A percentile compares a stretch with the other conserved stretches of the same genome.
Evolutionary conservation across 2,329 filamentous ascomycete genomes (phyloP).

Genomic region (Nectriaceae sp.): DNA sequence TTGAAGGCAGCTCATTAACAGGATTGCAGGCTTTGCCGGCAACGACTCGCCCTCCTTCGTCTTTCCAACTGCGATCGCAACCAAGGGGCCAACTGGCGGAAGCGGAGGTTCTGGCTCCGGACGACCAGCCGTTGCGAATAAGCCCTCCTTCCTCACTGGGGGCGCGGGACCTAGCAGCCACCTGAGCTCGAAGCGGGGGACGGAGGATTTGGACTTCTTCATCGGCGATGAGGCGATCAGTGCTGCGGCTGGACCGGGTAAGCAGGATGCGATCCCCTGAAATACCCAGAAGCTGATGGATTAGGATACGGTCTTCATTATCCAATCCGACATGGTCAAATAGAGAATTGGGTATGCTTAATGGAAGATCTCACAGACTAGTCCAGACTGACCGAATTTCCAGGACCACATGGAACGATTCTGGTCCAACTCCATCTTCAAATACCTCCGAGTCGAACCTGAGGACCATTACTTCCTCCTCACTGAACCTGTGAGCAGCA

Average conservation of each 20-base stretch:
- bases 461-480: slow-evolving; percentile 99
- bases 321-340: slow-evolving; percentile 95
- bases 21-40: slow-evolving; percentile 81
- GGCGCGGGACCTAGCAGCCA: slow-evolving; percentile 82
- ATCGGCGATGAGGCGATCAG: slow-evolving; percentile 95
- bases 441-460: slow-evolving; percentile 95
- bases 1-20: slow-evolving; percentile 25
- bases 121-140: slow-evolving; percentile 87
- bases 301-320: slow-evolving; percentile 94
- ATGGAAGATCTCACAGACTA: background rate
- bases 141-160: slow-evolving; percentile 92
- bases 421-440: slow-evolving; percentile 99
- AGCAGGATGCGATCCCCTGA: slow-evolving; percentile 21
- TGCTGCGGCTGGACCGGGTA: slow-evolving; percentile 80
- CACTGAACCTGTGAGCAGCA: slow-evolving; percentile 81
- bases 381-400: slow-evolving; percentile 30
- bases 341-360: slow-evolving; percentile 89
- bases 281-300: slow-evolving; percentile 21
- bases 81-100: slow-evolving; percentile 75
- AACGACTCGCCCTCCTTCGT: slow-evolving; percentile 99
- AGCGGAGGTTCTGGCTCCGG: slow-evolving; percentile 79
- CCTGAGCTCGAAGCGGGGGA: slow-evolving; percentile 88
- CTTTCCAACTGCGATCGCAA: slow-evolving; percentile 97
- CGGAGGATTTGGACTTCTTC: slow-evolving; percentile 97
- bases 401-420: slow-evolving; percentile 99